Base-by-base conservation (phyloP, 148 eudicot species). In the Heliamphora exappendiculata region DNA sequence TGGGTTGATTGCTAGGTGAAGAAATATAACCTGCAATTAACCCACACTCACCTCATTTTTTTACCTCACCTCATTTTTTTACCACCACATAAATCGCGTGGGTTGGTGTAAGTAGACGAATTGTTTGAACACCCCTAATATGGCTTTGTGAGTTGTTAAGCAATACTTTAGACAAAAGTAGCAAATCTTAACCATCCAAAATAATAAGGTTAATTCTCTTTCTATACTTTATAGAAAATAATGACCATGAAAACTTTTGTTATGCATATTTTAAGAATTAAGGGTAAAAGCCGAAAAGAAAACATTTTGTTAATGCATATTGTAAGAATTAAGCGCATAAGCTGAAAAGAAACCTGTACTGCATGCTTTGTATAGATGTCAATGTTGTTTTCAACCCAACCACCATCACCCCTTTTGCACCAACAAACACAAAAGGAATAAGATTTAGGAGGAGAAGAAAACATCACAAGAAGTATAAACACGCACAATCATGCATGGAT, bases 251-350 rank as follows among this genome's bases (percentile, higher is more conserved):
- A 14, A 36, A 19, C 55, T 47, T 47, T 45, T 69, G 17, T 16
- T 47, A 42, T 42, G 20, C 7, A 44, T 24, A 44, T 42, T 22
- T 53, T 44, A 68, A 14, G 26, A 26, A 42, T 24, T 49, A n/a
- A 44, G 19, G 33, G 72, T 16, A 68, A 68, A 68, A 68, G 28
- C 37, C 44, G 72, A 10, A 45, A 68, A 44, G 57, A 20, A 69
- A 69, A 26, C 50, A 47, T 22, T 47, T 45, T 69, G 17, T 16
- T 47, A 42, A 42, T 42, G 20, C 7, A 44, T 24, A 44, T 42
- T 22, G 17, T 44, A 68, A 14, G 26, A 26, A 42, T 24, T 49
- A n/a, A 44, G 19, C 20, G 72, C 24, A 68, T 42, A 68, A 68
- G 28, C 37, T 68, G 72, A 10, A 45, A 68, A 44, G 24, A 42